Conservation (phyloP, 352 stramenopile genomes). For the Phytophthora pisi region DNA sequence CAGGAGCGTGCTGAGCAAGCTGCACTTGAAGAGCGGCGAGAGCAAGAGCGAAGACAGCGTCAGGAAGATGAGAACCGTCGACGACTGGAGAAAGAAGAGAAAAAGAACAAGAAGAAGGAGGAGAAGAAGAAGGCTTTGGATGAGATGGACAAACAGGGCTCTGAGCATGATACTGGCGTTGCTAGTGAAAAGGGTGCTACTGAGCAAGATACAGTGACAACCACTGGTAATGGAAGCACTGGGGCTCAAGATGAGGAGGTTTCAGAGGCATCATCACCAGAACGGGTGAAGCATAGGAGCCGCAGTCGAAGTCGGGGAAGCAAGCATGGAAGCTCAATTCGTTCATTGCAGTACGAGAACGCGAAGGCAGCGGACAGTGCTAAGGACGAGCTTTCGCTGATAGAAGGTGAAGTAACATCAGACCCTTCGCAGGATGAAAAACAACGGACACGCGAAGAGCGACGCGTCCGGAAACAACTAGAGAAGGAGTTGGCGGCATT, state of each 20-base stretch:
- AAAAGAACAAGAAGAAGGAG: slow-evolving; percentile 14
- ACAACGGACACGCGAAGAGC: slow-evolving; percentile 25
- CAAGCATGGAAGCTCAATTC: slow-evolving; percentile 8
- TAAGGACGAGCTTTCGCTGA: slow-evolving; percentile 9
- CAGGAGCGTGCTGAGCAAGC: slow-evolving; percentile 33
- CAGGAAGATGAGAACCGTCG: slow-evolving; percentile 24
- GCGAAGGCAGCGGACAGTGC: slow-evolving; percentile 3
- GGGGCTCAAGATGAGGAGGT: slow-evolving; percentile 2
- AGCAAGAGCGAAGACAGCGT: slow-evolving; percentile 22
- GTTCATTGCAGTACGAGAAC: slow-evolving; percentile 2
- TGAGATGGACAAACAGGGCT: not conserved
- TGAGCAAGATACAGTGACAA: not conserved
- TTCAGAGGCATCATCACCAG: slow-evolving; percentile 15
- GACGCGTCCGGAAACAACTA: slow-evolving; percentile 18
- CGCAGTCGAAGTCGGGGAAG: slow-evolving; percentile 21
- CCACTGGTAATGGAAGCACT: not conserved
- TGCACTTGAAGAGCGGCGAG: slow-evolving; percentile 26
- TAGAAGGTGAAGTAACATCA: not conserved
- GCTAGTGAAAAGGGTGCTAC: not conserved
- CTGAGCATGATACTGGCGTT: slow-evolving; percentile 1
- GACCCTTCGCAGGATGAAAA: slow-evolving; percentile 21
- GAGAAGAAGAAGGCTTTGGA: slow-evolving; percentile 16
- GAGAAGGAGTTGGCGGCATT: slow-evolving; percentile 29
- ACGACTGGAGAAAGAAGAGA: slow-evolving; percentile 13
- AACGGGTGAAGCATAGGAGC: slow-evolving; percentile 14